Base-by-base conservation (phyloP, 306 rosid genomes). In the Pachyrhizus erosus region DNA sequence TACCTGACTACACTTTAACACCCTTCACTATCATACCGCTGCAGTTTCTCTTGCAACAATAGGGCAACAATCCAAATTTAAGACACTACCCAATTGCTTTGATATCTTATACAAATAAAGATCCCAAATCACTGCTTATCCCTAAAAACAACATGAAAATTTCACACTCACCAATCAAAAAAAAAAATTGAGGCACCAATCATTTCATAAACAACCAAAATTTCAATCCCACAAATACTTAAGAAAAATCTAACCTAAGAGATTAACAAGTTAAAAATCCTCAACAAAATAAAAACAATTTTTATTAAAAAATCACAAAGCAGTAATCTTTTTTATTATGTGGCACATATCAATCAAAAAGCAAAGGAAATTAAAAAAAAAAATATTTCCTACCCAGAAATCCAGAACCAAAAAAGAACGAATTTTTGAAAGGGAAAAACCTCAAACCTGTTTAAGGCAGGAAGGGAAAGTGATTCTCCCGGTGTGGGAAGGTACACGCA, bases 381-480 rank as follows among this genome's bases (percentile, higher is more conserved):
- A 21, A 0, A 4, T 21, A 10, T 0, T 34, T 18, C 31, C 10
- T n/a, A 20, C 51, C 73, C 73, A 67, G 5, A 67, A 67, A 37
- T 8, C 2, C 5, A 67, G 26, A 40, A 5, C 5, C 9, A 34
- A 48, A 7, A 21, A 13, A 12, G 10, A 21, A 3, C 29, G 0
- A 2, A 4, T 27, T 64, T 69, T 11, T 17, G 48, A 23, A 84
- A 10, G 37, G 75, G 64, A 6, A 5, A 27, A 37, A 21, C 13
- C 31, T 20, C 27, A 12, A 64, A 96, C 99, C 99, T 96, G 96
- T 80, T 92, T 96, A 26, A 96, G 99, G 67, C 94, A 96, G 26
- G 99, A 91, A 43, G 99, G 99, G 84, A 96, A 96, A 40, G 99
- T 93, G 73, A 96, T 96, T 88, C 60, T 92, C 9, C 97, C 94